phyloP scores from a whole-genome alignment of 2,329 filamentous ascomycete species.

The Colletotrichum sp. region DNA sequence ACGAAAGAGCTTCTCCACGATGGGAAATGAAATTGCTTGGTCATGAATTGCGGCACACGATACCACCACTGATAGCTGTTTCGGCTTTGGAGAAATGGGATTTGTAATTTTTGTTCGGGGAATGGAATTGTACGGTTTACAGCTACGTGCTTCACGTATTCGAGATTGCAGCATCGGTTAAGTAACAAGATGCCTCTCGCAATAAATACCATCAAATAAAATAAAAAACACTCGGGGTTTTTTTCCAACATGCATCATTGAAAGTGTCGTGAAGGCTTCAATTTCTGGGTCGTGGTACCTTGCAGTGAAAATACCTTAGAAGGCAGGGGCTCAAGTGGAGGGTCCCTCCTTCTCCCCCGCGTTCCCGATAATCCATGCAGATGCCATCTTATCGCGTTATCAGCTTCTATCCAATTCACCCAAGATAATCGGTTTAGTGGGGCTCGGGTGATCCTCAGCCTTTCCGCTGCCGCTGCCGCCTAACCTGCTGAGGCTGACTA shows the following conservation, averaged over 20 bases:
- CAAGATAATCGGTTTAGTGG: neutral
- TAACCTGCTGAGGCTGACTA: constrained; percentile 19
- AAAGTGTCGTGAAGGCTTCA: neutral
- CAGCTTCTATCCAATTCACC: neutral
- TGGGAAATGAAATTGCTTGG: constrained; percentile 22
- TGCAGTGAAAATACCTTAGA: neutral
- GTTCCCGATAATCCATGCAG: neutral
- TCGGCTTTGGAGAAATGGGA: neutral
- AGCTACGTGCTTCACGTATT: neutral
- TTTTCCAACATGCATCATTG: no score
- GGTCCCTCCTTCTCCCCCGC: constrained; percentile 1
- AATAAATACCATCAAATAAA: neutral
- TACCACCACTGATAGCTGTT: neutral
- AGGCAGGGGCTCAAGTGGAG: neutral
- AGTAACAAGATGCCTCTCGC: neutral
- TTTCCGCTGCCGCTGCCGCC: neutral
- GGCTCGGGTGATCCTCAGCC: constrained; percentile 10
- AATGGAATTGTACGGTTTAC: neutral
- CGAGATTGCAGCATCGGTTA: neutral
- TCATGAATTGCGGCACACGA: constrained; percentile 19
- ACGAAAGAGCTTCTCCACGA: constrained; percentile 54
- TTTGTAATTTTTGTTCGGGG: neutral
- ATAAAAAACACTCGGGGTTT: neutral
- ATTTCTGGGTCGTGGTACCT: neutral
- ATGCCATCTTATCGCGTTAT: neutral